These are phyloP conservation scores for Trebouxiophyceae sp. DNA, from an alignment of 163 green algal genomes.

Conservation along the genomic window DNA sequence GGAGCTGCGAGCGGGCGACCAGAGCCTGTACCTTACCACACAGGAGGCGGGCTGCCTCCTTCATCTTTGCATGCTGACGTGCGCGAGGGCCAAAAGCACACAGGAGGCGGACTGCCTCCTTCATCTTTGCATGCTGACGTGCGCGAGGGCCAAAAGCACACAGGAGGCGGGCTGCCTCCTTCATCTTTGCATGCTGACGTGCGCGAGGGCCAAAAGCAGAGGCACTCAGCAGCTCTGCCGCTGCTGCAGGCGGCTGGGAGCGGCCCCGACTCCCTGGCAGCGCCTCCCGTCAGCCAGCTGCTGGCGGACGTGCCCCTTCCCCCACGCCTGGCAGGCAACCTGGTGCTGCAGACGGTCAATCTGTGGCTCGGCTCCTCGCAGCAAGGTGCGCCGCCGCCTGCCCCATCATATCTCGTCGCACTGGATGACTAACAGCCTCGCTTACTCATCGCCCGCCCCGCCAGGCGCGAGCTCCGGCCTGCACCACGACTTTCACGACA, in stretches of 20 bases:
- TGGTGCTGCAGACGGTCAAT: constrained; percentile 77
- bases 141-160: neutral
- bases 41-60: constrained; percentile 39
- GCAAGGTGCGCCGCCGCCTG: constrained; percentile 21
- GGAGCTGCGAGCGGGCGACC: constrained; percentile 33
- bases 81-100: neutral
- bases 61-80: neutral
- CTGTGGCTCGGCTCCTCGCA: constrained; percentile 66
- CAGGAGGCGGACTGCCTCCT: too few species aligned
- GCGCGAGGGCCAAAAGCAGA: neutral
- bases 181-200: neutral
- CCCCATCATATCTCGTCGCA: neutral
- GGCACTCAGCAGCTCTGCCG: neutral
- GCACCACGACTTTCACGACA: constrained; percentile 91
- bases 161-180: too few species aligned
- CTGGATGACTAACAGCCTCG: neutral
- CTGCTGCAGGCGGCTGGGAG: neutral
- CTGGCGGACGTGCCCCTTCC: constrained; percentile 37
- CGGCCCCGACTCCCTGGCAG: constrained; percentile 18
- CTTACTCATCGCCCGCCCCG: neutral
- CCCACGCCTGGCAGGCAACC: constrained; percentile 46
- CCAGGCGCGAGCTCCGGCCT: constrained; percentile 64
- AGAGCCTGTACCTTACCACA: constrained; percentile 68
- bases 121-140: neutral
- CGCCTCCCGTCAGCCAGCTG: constrained; percentile 41